Evolutionary conservation across 345 rosid genomes (phyloP).

Genomic region (Salix dunnii): DNA sequence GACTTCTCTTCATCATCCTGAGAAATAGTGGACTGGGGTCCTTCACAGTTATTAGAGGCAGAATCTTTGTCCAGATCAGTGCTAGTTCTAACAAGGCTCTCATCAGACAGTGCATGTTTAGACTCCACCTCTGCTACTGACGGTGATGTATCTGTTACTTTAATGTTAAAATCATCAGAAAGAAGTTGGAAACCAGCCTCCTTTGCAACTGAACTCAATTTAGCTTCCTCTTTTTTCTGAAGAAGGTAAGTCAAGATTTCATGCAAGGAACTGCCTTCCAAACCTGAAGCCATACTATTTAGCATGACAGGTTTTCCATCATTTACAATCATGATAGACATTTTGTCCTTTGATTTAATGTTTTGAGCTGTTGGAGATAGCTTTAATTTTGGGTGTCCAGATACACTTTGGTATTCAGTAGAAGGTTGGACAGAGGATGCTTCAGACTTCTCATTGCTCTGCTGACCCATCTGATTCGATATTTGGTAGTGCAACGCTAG

Average conservation of each 20-base stretch:
- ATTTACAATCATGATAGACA: conserved; percentile 65
- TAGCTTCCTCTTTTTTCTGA: conserved; percentile 56
- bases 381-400: conserved; percentile 44
- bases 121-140: conserved; percentile 41
- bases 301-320: conserved; percentile 54
- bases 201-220: conserved; percentile 74
- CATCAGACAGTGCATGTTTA: conserved; percentile 35
- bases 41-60: conserved; percentile 27
- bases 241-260: conserved; percentile 61
- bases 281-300: conserved; percentile 46
- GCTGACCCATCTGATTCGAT: conserved; percentile 27
- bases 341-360: conserved; percentile 52
- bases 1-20: conserved; percentile 30
- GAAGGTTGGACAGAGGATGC: conserved; percentile 34
- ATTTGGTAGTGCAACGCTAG: conserved; percentile 46
- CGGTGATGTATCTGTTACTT: conserved; percentile 35
- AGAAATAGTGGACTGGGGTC: conserved; percentile 30
- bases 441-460: conserved; percentile 30
- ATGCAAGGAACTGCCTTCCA: conserved; percentile 66
- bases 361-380: conserved; percentile 37
- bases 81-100: conserved; percentile 28
- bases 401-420: conserved; percentile 29
- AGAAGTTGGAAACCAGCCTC: conserved; percentile 79
- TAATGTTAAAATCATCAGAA: conserved; percentile 64
- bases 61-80: conserved; percentile 31